A percentile compares a stretch with the other conserved stretches of the same genome.
These are phyloP conservation scores for Umbelopsis ramanniana DNA, from an alignment of 192 early-diverging fungal genomes.

Conservation along the genomic window DNA sequence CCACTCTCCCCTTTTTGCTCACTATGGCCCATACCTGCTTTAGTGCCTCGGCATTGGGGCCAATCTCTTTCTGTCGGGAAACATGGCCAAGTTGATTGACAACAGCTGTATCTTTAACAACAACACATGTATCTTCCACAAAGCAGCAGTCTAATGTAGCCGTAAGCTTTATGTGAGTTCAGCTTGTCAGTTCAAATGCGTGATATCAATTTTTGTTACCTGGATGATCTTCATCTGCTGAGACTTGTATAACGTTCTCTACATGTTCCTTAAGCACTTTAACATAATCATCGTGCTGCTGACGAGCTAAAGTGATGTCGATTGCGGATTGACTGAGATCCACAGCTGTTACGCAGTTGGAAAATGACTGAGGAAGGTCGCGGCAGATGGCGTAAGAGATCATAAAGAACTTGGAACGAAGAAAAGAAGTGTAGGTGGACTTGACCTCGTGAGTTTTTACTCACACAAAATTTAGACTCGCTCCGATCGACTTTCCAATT, in stretches of 20 bases:
- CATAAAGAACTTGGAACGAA: not conserved
- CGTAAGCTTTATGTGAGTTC: not conserved
- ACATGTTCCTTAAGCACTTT: conserved; percentile 7
- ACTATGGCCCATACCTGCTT: not conserved
- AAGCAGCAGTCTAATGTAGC: conserved; percentile 41
- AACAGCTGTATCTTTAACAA: conserved; percentile 31
- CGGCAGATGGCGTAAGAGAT: conserved; percentile 1
- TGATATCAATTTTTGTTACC: not conserved
- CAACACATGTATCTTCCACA: conserved; percentile 47
- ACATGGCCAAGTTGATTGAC: conserved; percentile 40
- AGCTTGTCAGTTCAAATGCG: no score
- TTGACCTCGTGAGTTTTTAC: no score
- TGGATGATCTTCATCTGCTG: conserved; percentile 35
- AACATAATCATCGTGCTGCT: conserved; percentile 40
- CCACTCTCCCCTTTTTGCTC: no score
- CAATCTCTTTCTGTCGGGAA: conserved; percentile 31
- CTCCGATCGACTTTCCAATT: no score
- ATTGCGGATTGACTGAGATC: conserved; percentile 19
- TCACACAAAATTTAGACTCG: no score
- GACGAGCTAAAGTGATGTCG: conserved; percentile 32
- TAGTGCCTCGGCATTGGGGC: conserved; percentile 9
- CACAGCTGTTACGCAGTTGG: not conserved
- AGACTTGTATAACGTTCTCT: conserved; percentile 12
- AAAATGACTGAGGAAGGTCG: not conserved
- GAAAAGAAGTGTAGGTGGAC: not conserved